Base-by-base conservation (phyloP, 352 stramenopile genomes). In the Globisporangium mamillatum region DNA sequence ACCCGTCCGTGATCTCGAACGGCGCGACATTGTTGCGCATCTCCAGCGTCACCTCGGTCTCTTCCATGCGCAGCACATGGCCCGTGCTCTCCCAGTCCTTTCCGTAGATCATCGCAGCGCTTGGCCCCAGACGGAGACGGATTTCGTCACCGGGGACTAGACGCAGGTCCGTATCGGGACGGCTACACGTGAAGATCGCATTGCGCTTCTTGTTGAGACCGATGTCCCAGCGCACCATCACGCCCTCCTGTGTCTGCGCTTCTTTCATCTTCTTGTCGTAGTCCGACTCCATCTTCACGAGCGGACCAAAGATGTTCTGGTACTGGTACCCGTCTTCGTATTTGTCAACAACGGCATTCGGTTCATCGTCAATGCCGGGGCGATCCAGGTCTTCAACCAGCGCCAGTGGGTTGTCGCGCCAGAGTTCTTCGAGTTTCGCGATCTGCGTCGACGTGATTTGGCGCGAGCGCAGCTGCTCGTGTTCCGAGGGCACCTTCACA, bases 281-380 rank as follows among this genome's bases (percentile, higher is more conserved):
- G 81, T 99, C 97, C 5, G 97, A 98, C 82, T 99, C 98, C 79
- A 99, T 97, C 79, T 99, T 99, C n/a, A 99, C 97, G 12, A 99
- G 77, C 12, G 98, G 98, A 4, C 94, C 97, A 67, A 99, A 93
- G 56, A 99, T 94, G 80, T 99, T 99, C 79, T 99, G 97, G 83
- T 99, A 99, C 82, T 99, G 97, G 77, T 99, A 99, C 27, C 97
- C 98, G 75, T 99, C 97, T 64, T 99, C 96, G 75, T 99, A 99
- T 38, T 91, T 89, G 20, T 94, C 72, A 36, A 93, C 71, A 0
- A 99, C 97, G 0, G 90, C 78, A 18, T 85, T 80, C 0, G 91
- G 87, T 56, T 96, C 90, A 46, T 97, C 89, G 36, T 98, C 90
- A 59, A 99, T 84, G 41, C 96, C 93, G 0, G 95, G 96, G 34